phyloP scores from a whole-genome alignment of 2,329 filamentous ascomycete species.

The Amesomyces nigricolor region DNA sequence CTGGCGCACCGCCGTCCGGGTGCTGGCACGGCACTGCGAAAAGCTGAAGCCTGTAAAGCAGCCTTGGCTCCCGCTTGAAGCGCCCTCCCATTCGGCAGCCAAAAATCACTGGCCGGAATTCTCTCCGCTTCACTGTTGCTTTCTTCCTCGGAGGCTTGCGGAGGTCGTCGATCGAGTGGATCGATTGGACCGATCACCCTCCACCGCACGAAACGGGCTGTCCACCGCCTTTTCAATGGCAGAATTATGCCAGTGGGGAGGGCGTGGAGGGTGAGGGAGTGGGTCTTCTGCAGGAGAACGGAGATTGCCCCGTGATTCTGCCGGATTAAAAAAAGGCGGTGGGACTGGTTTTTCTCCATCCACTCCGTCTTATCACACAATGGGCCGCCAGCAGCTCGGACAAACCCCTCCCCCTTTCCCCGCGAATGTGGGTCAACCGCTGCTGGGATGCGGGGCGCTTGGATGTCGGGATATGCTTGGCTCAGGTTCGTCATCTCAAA shows the following conservation, averaged over 20 bases:
- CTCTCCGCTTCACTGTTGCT: conserved; percentile 12
- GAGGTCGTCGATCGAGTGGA: neutral
- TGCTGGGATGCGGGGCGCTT: too few relatives aligned
- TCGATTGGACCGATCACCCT: too few relatives aligned
- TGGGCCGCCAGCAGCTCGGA: neutral
- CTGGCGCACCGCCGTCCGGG: too few relatives aligned
- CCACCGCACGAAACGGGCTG: neutral
- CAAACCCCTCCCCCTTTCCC: too few relatives aligned
- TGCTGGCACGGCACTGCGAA: too few relatives aligned
- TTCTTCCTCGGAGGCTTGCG: conserved; percentile 1
- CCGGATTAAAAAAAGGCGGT: conserved; percentile 1
- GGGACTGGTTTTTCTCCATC: neutral
- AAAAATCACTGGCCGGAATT: conserved; percentile 14
- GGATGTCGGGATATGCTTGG: too few relatives aligned
- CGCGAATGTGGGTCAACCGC: too few relatives aligned
- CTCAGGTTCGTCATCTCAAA: too few relatives aligned
- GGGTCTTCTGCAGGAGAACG: neutral
- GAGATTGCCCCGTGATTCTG: neutral
- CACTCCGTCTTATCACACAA: neutral
- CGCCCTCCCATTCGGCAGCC: conserved; percentile 14
- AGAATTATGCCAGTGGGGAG: too few relatives aligned
- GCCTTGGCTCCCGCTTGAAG: conserved; percentile 7
- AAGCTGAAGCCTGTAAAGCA: neutral
- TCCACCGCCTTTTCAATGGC: neutral
- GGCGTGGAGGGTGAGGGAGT: too few relatives aligned